Conservation (phyloP, 208 protist species). For the Trypanosoma mega region DNA sequence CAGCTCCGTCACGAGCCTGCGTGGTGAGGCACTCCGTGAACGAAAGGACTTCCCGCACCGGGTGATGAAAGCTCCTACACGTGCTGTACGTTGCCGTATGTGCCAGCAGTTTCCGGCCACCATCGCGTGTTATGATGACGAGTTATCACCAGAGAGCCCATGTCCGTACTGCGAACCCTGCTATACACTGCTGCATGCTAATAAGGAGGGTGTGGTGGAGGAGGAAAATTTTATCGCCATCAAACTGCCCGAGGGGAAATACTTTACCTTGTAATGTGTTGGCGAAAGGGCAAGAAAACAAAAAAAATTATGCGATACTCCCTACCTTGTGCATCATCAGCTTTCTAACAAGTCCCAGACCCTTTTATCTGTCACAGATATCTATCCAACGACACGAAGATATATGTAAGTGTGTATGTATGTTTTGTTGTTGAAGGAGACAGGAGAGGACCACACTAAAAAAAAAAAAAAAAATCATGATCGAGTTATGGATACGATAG, state of each 20-base stretch:
- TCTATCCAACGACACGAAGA: no score
- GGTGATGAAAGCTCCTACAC: constrained; percentile 33
- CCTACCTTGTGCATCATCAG: no score
- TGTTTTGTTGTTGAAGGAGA: no score
- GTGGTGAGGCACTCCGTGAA: constrained; percentile 30
- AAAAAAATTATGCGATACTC: no score
- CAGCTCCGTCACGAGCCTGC: constrained; percentile 37
- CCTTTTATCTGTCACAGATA: no score
- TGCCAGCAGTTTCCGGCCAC: constrained; percentile 68
- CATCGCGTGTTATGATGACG: constrained; percentile 51
- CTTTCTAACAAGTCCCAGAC: no score
- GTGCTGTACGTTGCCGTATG: constrained; percentile 49
- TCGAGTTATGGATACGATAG: not conserved
- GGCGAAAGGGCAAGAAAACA: no score
- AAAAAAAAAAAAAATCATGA: no score
- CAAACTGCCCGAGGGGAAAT: constrained; percentile 25
- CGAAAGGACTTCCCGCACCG: constrained; percentile 54
- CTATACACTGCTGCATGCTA: constrained; percentile 64
- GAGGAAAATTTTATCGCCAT: constrained; percentile 13
- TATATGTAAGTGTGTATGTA: no score
- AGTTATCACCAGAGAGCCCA: constrained; percentile 37
- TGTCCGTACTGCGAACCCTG: constrained; percentile 77
- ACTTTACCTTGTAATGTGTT: constrained; percentile 14
- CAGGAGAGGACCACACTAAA: no score
- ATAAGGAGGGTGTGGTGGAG: constrained; percentile 38